Conservation (phyloP, 352 stramenopile species). For the Phytophthora macrochlamydospora region DNA sequence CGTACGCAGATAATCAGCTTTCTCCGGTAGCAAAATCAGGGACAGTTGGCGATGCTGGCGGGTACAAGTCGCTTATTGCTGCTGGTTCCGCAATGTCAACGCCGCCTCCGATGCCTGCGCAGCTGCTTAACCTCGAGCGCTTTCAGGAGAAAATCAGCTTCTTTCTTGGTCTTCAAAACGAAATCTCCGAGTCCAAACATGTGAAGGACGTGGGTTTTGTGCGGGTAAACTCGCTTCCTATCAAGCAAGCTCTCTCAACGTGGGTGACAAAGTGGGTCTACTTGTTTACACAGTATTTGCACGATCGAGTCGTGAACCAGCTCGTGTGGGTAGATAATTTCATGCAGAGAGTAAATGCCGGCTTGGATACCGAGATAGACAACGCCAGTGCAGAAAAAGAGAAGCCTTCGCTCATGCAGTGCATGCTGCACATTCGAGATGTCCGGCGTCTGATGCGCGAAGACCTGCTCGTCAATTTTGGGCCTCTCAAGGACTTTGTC, state of each 20-base stretch:
- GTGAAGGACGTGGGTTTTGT: conserved; percentile 91
- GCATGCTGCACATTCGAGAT: conserved; percentile 91
- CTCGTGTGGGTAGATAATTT: conserved; percentile 89
- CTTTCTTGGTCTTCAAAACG: conserved; percentile 87
- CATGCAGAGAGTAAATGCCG: conserved; percentile 74
- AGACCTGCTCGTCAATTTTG: conserved; percentile 80
- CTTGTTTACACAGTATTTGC: conserved; percentile 93
- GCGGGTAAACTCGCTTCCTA: conserved; percentile 92
- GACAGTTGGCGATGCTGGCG: conserved; percentile 2
- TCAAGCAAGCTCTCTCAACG: conserved; percentile 93
- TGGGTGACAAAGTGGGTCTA: conserved; percentile 97
- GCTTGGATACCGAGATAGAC: conserved; percentile 71
- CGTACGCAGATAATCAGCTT: conserved; percentile 35
- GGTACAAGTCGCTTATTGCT: conserved; percentile 15
- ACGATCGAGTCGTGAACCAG: conserved; percentile 87
- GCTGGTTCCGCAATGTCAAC: conserved; percentile 31
- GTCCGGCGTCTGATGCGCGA: conserved; percentile 84
- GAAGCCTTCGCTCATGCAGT: conserved; percentile 77
- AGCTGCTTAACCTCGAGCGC: conserved; percentile 75
- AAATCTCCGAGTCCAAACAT: conserved; percentile 90
- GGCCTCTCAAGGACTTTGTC: conserved; percentile 80
- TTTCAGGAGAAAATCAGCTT: conserved; percentile 93
- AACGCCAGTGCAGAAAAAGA: conserved; percentile 46
- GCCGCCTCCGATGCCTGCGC: conserved; percentile 63
- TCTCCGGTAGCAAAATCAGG: conserved; percentile 13